These are phyloP conservation scores for Vigna nakashimae DNA, from an alignment of 306 rosid species.

Conservation along the genomic window DNA sequence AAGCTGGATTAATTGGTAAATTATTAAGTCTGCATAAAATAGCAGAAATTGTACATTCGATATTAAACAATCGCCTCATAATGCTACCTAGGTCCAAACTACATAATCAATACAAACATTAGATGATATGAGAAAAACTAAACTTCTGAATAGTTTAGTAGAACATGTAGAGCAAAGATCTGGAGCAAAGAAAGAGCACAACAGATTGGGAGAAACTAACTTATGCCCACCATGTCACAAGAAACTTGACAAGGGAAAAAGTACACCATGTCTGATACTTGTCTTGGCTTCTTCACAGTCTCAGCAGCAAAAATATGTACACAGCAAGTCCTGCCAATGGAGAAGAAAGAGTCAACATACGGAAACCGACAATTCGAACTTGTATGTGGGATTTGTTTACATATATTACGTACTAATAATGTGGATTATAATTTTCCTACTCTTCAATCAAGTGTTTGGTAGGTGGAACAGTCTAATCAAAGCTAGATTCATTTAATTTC, in stretches of 20 bases:
- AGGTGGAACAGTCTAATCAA: conserved; percentile 46
- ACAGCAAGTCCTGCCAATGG: conserved; percentile 47
- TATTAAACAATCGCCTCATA: conserved; percentile 29
- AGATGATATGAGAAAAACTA: conserved; percentile 39
- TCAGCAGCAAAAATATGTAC: conserved; percentile 51
- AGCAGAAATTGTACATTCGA: conserved; percentile 24
- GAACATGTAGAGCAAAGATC: conserved; percentile 33
- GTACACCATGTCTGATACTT: conserved; percentile 41
- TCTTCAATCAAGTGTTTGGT: conserved; percentile 43
- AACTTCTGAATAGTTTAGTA: conserved; percentile 33
- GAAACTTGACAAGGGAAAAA: conserved; percentile 42
- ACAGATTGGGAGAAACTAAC: conserved; percentile 39
- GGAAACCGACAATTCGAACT: conserved; percentile 43
- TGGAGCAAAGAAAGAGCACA: conserved; percentile 36
- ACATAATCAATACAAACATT: conserved; percentile 37
- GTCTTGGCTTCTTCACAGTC: conserved; percentile 48
- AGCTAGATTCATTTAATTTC: conserved; percentile 35
- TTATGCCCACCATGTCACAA: conserved; percentile 40
- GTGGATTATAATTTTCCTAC: conserved; percentile 28
- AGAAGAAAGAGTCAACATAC: conserved; percentile 37
- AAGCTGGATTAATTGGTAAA: conserved; percentile 33
- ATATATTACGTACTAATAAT: conserved; percentile 27
- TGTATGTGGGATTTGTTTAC: conserved; percentile 19
- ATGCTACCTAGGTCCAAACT: conserved; percentile 39
- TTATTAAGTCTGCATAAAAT: conserved; percentile 36